These are phyloP conservation scores for Krasilnikovozyma curviuscula DNA, from an alignment of 768 basidiomycete genomes.

Conservation along the genomic window DNA sequence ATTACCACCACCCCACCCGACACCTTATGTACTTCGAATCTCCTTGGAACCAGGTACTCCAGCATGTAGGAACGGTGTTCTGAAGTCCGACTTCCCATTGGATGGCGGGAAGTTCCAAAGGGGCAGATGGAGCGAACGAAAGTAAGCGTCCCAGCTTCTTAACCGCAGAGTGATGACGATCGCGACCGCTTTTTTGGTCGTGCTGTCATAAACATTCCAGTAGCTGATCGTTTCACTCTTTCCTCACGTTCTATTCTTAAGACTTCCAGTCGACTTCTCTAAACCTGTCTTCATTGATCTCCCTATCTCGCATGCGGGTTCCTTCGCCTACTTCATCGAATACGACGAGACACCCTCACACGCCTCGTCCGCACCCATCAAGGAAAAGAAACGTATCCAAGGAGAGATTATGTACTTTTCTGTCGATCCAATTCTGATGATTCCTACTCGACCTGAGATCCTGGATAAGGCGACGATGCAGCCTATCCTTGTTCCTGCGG, in stretches of 20 bases:
- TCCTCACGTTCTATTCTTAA: conserved; percentile 21
- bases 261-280: conserved; percentile 65
- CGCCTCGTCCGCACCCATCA: conserved; percentile 17
- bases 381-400: conserved; percentile 41
- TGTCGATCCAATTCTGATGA: conserved; percentile 70
- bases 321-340: conserved; percentile 88
- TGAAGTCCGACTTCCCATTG: conserved; percentile 92
- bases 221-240: neutral
- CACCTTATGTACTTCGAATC: conserved; percentile 77
- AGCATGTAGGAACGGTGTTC: conserved; percentile 69
- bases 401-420: conserved; percentile 90
- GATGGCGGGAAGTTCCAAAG: conserved; percentile 74
- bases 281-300: conserved; percentile 86
- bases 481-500: neutral
- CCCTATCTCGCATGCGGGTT: conserved; percentile 88
- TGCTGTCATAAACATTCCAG: neutral
- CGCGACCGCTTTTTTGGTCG: neutral
- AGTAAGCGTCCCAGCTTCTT: conserved; percentile 34
- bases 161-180: neutral
- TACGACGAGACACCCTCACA: too few relatives aligned
- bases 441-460: conserved; percentile 53
- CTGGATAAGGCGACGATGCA: conserved; percentile 27
- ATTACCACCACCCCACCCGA: conserved; percentile 61
- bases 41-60: conserved; percentile 81
- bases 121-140: conserved; percentile 50